Conservation (phyloP, 306 rosid genomes). For the Acacia crassicarpa region DNA sequence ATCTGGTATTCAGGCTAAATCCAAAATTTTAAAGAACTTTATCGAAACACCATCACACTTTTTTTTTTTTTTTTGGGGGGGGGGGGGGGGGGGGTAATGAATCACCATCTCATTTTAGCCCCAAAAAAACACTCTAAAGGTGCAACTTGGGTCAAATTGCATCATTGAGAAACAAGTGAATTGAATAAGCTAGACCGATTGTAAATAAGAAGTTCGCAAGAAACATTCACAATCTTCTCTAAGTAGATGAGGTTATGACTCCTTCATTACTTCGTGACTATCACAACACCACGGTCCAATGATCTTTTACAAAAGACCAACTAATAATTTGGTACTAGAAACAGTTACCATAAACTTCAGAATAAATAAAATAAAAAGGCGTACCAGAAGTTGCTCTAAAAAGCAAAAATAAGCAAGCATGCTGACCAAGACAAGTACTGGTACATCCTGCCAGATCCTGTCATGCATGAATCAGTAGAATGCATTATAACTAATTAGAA, state of each 20-base stretch:
- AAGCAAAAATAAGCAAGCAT: constrained; percentile 95
- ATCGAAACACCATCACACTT: no score
- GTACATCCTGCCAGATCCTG: constrained; percentile 85
- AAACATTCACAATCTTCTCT: background rate
- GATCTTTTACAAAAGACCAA: background rate
- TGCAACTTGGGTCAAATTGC: no score
- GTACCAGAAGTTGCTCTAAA: constrained; percentile 90
- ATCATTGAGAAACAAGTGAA: no score
- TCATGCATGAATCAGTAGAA: constrained; percentile 27
- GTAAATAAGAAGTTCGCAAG: no score
- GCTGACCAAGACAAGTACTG: constrained; percentile 82
- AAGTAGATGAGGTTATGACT: constrained; percentile 8
- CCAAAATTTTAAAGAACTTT: no score
- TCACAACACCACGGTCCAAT: constrained; percentile 6
- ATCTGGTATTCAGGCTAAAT: no score
- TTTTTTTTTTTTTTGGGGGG: no score
- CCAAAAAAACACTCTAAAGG: no score
- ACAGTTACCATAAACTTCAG: constrained; percentile 16
- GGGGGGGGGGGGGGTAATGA: no score
- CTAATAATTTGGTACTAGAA: constrained; percentile 15
- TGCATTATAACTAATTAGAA: constrained; percentile 24
- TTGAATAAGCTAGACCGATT: no score
- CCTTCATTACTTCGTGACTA: background rate
- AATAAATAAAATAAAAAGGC: constrained; percentile 22
- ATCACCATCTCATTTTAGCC: no score